phyloP scores from a whole-genome alignment of 2,329 filamentous ascomycete genomes.

The Sarocladium oryzae region DNA sequence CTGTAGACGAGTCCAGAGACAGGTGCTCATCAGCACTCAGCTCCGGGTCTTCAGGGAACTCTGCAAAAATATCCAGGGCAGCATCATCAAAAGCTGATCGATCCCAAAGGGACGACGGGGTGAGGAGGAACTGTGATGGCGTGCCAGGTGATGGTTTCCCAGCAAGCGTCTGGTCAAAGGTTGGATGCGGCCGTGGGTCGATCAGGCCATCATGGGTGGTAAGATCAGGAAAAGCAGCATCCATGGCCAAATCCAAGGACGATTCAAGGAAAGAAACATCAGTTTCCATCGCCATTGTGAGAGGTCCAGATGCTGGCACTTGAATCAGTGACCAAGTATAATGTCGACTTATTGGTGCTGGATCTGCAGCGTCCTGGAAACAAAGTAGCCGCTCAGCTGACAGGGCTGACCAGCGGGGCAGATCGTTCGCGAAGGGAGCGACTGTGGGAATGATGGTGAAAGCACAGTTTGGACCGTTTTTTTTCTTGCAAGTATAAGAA shows the following conservation, averaged over 20 bases:
- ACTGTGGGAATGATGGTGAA: no score
- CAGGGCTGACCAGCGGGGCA: no score
- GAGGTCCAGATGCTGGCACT: not conserved
- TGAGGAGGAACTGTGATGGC: slow-evolving; percentile 2
- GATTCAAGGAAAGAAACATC: not conserved
- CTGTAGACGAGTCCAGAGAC: not conserved
- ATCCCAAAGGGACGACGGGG: slow-evolving; percentile 1
- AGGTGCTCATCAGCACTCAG: not conserved
- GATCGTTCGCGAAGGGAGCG: no score
- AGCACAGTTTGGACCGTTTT: no score
- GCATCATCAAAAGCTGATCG: not conserved
- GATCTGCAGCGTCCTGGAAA: not conserved
- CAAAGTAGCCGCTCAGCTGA: no score
- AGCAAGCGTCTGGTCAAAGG: not conserved
- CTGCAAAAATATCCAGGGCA: slow-evolving; percentile 1
- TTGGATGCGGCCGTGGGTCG: slow-evolving; percentile 2
- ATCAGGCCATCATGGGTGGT: not conserved
- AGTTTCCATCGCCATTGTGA: slow-evolving; percentile 4
- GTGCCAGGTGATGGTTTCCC: slow-evolving; percentile 8
- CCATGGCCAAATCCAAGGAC: not conserved
- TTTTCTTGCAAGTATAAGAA: no score
- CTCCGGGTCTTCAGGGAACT: not conserved
- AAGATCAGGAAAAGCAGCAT: not conserved
- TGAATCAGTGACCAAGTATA: not conserved
- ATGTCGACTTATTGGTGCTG: not conserved